Evolutionary conservation across 1,284 basidiomycete species (phyloP).

Genomic region (Phellinidium pouzarii): DNA sequence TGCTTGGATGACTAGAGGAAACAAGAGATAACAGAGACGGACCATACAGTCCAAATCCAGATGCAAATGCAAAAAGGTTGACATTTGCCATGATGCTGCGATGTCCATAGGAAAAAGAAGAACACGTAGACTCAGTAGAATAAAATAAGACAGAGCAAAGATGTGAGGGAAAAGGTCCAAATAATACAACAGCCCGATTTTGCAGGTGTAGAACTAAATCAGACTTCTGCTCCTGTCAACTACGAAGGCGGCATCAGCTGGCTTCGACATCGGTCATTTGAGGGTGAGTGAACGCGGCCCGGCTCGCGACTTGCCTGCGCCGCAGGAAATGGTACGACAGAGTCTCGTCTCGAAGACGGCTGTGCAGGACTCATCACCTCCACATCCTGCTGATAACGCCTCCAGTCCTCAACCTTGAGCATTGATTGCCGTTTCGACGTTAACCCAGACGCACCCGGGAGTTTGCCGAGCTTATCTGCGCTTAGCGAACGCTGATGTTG

Average conservation of each 20-base stretch:
- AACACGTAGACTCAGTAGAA: not conserved
- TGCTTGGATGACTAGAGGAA: not conserved
- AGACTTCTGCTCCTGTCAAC: not conserved
- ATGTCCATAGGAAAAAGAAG: not conserved
- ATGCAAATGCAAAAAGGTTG: not conserved
- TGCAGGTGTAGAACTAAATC: not conserved
- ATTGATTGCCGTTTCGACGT: slow-evolving; percentile 57
- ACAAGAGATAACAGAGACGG: not conserved
- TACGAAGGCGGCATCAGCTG: slow-evolving; percentile 4
- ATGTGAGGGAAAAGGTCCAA: not conserved
- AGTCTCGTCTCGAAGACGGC: slow-evolving; percentile 18
- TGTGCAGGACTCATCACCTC: slow-evolving; percentile 1
- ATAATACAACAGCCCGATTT: slow-evolving; percentile 10
- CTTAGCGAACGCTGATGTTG: slow-evolving; percentile 47
- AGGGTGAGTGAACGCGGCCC: slow-evolving; percentile 10
- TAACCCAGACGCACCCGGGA: slow-evolving; percentile 27
- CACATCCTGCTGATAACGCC: slow-evolving; percentile 55
- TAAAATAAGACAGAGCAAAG: not conserved
- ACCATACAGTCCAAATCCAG: not conserved
- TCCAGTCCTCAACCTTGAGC: slow-evolving; percentile 80
- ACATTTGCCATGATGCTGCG: not conserved
- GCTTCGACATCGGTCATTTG: slow-evolving; percentile 24
- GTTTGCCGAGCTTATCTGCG: slow-evolving; percentile 48
- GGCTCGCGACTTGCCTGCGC: slow-evolving; percentile 22
- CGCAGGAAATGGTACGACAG: slow-evolving; percentile 34